Evolutionary conservation across 306 rosid genomes (phyloP), one percentile per base, ranked within the genome.

Genomic region (Quercus parvula): DNA sequence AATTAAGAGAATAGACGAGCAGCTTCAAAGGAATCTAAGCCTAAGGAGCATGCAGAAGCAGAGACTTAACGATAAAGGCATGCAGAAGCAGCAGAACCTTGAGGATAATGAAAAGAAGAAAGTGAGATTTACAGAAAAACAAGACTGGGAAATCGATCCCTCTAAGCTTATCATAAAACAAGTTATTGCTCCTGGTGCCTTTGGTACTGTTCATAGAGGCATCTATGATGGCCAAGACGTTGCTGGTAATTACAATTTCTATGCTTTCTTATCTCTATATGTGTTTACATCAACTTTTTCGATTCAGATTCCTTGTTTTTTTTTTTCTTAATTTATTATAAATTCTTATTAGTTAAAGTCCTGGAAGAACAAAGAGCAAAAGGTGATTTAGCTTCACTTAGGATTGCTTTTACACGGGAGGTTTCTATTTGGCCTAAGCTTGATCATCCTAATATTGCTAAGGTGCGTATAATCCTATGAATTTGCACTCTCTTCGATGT

Each of bases 381-480:
- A 35, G 72, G 24, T 35, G 3, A 67, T 18, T 8, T 19, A 33
- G 51, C 20, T 18, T 67, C 13, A 33, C 51, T 67, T 15, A 18
- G 11, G 11, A 10, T 14, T 35, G 51, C 51, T 72, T 72, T 79
- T 20, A 66, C 17, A 6, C 56, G 28, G 2, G 77, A 79, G 73
- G 41, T 79, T 79, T 49, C 46, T 20, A 33, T 72, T 30, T 79
- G 77, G 82, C 52, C 62, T 31, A 49, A 31, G 55, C 82, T 79
- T 79, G 73, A 79, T 5, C 77, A 79, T 51, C 77, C 77, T 15
- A 79, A 79, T 35, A n/a, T 79, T 72, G 75, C 71, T 10, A 61
- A 49, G 79, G 79, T 76, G 46, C 46, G 46, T 38, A 38, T 38
- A 62, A 33, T 67, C 52, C 27, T 35, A 67, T 30, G 51, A 31